Conservation (phyloP, 2,329 filamentous ascomycete genomes). For the Colletotrichum paranaense region DNA sequence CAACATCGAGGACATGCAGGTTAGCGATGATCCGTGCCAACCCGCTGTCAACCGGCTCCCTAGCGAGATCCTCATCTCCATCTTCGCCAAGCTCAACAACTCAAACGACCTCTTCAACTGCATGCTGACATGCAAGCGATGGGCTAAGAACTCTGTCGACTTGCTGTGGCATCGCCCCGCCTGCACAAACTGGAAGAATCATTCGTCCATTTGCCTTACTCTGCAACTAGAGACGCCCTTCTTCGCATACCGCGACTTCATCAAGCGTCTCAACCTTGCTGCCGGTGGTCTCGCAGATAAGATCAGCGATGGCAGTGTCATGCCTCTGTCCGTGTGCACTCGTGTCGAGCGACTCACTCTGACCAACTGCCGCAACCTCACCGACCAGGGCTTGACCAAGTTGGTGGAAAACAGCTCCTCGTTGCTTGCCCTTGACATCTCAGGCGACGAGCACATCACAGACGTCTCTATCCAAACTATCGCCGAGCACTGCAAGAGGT, state of each 20-base stretch:
- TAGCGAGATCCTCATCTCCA: slow-evolving; percentile 92
- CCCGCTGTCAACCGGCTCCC: slow-evolving; percentile 88
- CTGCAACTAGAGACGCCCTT: slow-evolving; percentile 79
- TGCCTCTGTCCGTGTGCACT: slow-evolving; percentile 85
- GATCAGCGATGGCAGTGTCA: slow-evolving; percentile 90
- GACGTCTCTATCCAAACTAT: slow-evolving; percentile 83
- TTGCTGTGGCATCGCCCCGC: slow-evolving; percentile 94
- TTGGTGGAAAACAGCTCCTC: slow-evolving; percentile 84
- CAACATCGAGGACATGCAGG: slow-evolving; percentile 79
- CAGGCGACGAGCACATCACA: slow-evolving; percentile 84
- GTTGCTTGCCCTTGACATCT: slow-evolving; percentile 90
- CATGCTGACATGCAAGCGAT: slow-evolving; percentile 94
- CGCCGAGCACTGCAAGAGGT: slow-evolving; percentile 81
- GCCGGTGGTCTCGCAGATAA: slow-evolving; percentile 69
- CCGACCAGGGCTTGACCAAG: slow-evolving; percentile 83
- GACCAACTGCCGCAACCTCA: slow-evolving; percentile 87
- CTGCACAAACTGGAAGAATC: slow-evolving; percentile 87
- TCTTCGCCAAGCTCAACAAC: slow-evolving; percentile 85
- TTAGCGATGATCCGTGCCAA: slow-evolving; percentile 72
- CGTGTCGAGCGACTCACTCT: slow-evolving; percentile 92
- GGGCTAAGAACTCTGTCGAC: slow-evolving; percentile 92
- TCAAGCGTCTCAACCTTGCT: slow-evolving; percentile 92
- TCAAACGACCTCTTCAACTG: slow-evolving; percentile 84
- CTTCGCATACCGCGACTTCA: slow-evolving; percentile 89
- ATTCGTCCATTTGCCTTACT: slow-evolving; percentile 83